Evolutionary conservation across 495 filamentous ascomycete species (phyloP).

Genomic region (Hypoxylon fuscum): DNA sequence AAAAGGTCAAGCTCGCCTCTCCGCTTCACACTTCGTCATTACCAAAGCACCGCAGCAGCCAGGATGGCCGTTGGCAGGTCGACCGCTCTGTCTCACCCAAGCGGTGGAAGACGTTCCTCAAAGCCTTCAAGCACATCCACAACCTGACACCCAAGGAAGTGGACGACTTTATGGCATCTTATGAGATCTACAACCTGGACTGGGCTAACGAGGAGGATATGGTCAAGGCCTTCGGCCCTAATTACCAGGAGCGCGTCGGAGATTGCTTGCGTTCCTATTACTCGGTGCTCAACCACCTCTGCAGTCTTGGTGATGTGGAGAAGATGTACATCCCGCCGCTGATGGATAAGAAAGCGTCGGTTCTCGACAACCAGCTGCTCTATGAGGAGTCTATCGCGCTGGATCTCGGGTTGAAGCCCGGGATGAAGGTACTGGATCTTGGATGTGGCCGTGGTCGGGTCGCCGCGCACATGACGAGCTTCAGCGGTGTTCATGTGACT

Average conservation of each 20-base stretch:
- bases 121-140: conserved; percentile 64
- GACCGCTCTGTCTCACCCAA: conserved; percentile 63
- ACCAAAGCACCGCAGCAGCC: conserved; percentile 15
- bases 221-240: conserved; percentile 63
- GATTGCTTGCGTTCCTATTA: conserved; percentile 70
- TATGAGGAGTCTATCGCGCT: conserved; percentile 66
- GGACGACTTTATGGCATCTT: conserved; percentile 72
- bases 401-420: conserved; percentile 60
- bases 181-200: conserved; percentile 72
- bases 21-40: conserved; percentile 24
- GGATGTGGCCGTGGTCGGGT: conserved; percentile 70
- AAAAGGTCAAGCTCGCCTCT: conserved; percentile 38
- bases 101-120: conserved; percentile 63
- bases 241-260: conserved; percentile 68
- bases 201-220: conserved; percentile 68
- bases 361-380: conserved; percentile 64
- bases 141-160: conserved; percentile 67
- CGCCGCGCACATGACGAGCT: conserved; percentile 67
- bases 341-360: conserved; percentile 65
- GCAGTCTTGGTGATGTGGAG: conserved; percentile 71
- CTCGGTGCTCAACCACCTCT: conserved; percentile 70
- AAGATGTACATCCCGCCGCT: conserved; percentile 75
- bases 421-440: conserved; percentile 65
- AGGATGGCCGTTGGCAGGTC: conserved; percentile 37
- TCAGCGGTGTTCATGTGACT: conserved; percentile 64